A percentile compares a stretch with the other conserved stretches of the same genome.
Conservation (phyloP, 495 filamentous ascomycete species). For the Antarctomyces pellizariae region DNA sequence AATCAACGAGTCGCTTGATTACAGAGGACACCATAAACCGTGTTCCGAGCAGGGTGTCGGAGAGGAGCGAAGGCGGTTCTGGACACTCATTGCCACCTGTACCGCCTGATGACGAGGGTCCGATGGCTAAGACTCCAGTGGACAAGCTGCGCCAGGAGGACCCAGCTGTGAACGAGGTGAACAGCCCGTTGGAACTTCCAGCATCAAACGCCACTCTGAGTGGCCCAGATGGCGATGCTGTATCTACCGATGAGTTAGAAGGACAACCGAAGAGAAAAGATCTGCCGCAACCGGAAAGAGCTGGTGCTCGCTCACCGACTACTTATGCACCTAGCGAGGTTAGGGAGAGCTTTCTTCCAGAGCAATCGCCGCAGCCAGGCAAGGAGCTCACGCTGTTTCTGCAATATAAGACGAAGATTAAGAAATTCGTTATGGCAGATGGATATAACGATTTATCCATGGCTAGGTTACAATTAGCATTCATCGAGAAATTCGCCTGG, state of each 20-base stretch:
- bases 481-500: constrained; percentile 98
- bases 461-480: constrained; percentile 77
- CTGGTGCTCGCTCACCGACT: constrained; percentile 12
- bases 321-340: constrained; percentile 20
- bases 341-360: constrained; percentile 35
- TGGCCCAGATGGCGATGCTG: constrained; percentile 6
- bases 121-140: constrained; percentile 30
- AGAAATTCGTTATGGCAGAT: constrained; percentile 78
- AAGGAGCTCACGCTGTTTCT: constrained; percentile 92
- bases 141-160: constrained; percentile 35
- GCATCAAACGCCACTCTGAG: constrained; percentile 10
- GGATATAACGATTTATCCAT: constrained; percentile 65
- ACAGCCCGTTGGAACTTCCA: constrained; percentile 17
- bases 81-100: constrained; percentile 13
- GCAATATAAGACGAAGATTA: constrained; percentile 90
- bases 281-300: constrained; percentile 3
- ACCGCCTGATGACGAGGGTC: constrained; percentile 19
- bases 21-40: constrained; percentile 38
- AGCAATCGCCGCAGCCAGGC: constrained; percentile 51
- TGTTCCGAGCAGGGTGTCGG: constrained; percentile 38
- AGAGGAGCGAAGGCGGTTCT: constrained; percentile 27
- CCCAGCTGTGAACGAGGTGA: too few species aligned
- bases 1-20: constrained; percentile 23
- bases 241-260: constrained; percentile 7
- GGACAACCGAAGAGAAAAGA: too few species aligned